Evolutionary conservation across 2,329 filamentous ascomycete species (phyloP).

Genomic region (Nigrospora sphaerica): DNA sequence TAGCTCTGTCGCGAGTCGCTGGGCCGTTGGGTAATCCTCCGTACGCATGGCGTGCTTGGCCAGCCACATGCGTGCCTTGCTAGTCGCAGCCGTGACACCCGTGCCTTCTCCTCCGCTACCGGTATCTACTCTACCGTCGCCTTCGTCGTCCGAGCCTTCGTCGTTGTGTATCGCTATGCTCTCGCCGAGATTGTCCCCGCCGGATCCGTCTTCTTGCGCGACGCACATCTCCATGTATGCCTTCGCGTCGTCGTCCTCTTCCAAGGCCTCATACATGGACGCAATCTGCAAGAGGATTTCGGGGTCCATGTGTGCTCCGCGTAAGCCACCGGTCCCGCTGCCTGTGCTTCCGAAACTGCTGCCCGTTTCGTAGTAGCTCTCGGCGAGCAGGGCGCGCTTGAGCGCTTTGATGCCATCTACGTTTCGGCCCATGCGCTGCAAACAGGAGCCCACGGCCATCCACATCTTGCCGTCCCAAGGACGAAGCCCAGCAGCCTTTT

Average conservation of each 20-base stretch:
- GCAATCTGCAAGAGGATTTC: slow-evolving; percentile 89
- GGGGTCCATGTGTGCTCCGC: slow-evolving; percentile 66
- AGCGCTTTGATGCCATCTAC: slow-evolving; percentile 92
- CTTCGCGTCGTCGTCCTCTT: slow-evolving; percentile 71
- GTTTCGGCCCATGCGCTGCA: slow-evolving; percentile 80
- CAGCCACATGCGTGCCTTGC: slow-evolving; percentile 89
- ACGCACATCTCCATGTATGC: slow-evolving; percentile 95
- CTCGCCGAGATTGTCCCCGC: slow-evolving; percentile 32
- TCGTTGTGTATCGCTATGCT: slow-evolving; percentile 50
- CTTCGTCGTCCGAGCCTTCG: slow-evolving; percentile 29
- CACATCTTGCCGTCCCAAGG: slow-evolving; percentile 98
- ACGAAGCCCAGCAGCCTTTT: slow-evolving; percentile 85
- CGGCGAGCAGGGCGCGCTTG: slow-evolving; percentile 84
- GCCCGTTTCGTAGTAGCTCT: slow-evolving; percentile 71
- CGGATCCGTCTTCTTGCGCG: slow-evolving; percentile 77
- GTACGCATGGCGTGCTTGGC: slow-evolving; percentile 72
- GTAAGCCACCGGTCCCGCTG: slow-evolving; percentile 35
- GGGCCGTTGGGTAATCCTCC: slow-evolving; percentile 68
- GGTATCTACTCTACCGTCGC: slow-evolving; percentile 18
- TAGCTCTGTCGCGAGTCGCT: slow-evolving; percentile 78
- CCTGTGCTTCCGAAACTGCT: slow-evolving; percentile 46
- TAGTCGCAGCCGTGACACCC: slow-evolving; percentile 85
- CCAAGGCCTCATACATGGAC: slow-evolving; percentile 74
- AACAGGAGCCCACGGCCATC: slow-evolving; percentile 89
- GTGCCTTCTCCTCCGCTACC: slow-evolving; percentile 42